Evolutionary conservation across 192 early-diverging fungal genomes (phyloP).

Genomic region (Podila minutissima): DNA sequence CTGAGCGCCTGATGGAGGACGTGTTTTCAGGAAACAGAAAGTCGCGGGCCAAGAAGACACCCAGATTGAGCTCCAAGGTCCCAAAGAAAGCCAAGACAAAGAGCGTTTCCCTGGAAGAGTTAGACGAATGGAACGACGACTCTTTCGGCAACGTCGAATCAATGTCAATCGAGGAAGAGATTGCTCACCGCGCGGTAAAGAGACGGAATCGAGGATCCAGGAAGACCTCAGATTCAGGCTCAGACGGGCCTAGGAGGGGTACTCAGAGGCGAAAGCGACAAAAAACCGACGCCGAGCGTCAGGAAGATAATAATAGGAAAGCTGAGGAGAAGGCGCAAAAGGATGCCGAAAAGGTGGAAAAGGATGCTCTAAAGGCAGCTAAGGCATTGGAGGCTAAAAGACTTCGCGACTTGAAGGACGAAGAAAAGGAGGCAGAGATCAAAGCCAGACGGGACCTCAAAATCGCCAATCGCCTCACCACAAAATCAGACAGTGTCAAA

Average conservation of each 20-base stretch:
- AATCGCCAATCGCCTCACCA: conserved; percentile 48
- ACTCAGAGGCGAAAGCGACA: not conserved
- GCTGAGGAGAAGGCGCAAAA: conserved; percentile 9
- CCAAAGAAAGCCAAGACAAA: not conserved
- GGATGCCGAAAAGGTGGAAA: conserved; percentile 1
- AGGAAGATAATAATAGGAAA: conserved; percentile 1
- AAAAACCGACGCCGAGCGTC: not conserved
- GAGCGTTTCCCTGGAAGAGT: not conserved
- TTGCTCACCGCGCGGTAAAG: conserved; percentile 5
- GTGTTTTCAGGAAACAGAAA: conserved; percentile 3
- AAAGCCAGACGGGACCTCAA: conserved; percentile 14
- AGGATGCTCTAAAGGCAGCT: not conserved
- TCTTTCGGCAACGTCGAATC: not conserved
- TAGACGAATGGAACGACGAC: conserved; percentile 6
- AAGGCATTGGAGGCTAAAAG: not conserved
- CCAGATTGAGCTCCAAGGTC: not conserved
- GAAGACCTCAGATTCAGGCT: not conserved
- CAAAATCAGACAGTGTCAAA: conserved; percentile 27
- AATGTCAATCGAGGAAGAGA: conserved; percentile 17
- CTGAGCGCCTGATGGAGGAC: conserved; percentile 13
- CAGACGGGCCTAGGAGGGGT: too few species aligned
- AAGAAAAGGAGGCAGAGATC: conserved; percentile 23
- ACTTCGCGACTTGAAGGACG: not conserved
- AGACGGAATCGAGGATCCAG: not conserved
- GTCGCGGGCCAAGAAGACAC: not conserved